Evolutionary conservation across 2,329 filamentous ascomycete genomes (phyloP).

Genomic region (Stemphylium beticola): DNA sequence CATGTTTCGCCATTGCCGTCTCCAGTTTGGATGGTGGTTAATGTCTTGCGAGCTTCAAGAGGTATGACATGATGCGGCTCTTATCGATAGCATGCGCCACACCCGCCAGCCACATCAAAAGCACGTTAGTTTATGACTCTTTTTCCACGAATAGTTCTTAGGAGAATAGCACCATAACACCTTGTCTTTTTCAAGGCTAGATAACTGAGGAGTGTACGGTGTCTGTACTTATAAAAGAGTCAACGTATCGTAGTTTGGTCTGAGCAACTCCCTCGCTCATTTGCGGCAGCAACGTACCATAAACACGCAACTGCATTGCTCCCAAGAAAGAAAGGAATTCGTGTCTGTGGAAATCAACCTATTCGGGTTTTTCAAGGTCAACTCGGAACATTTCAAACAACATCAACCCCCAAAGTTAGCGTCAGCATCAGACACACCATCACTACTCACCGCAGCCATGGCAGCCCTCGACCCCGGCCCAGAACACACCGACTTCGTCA

Average conservation of each 20-base stretch:
- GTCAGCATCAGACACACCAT: neutral
- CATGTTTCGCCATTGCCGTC: conserved; percentile 26
- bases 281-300: neutral
- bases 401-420: neutral
- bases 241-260: neutral
- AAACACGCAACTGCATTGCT: neutral
- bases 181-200: too few relatives aligned
- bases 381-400: neutral
- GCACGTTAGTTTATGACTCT: conserved; percentile 5
- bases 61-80: conserved; percentile 15
- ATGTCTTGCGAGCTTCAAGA: neutral
- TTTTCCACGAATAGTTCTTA: neutral
- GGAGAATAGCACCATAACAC: neutral
- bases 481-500: conserved; percentile 62
- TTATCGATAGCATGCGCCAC: conserved; percentile 35
- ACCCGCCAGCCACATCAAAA: conserved; percentile 17
- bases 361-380: neutral
- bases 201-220: too few relatives aligned
- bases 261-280: neutral
- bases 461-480: conserved; percentile 44
- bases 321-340: neutral
- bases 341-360: neutral
- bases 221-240: too few relatives aligned
- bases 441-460: conserved; percentile 22
- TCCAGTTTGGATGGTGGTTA: neutral